phyloP scores from a whole-genome alignment of 108 stramenopile species.

The Pelagomonas calceolata region DNA sequence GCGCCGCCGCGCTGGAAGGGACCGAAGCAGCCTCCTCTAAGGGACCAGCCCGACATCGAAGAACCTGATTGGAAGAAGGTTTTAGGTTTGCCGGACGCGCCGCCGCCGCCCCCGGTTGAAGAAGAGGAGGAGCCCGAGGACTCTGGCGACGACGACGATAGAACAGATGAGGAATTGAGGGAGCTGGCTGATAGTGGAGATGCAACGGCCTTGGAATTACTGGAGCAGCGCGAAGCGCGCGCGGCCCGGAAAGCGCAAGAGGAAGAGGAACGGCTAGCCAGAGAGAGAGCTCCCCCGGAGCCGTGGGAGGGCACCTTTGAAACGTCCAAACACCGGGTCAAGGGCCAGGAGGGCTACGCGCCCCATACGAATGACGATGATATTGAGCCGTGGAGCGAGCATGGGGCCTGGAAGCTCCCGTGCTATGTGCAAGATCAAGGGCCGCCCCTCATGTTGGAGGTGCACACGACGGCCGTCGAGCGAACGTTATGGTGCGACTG shows the following conservation, averaged over 20 bases:
- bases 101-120: not conserved
- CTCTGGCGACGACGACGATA: not conserved
- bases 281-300: not conserved
- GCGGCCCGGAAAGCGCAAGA: not conserved
- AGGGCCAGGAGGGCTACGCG: no score
- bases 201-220: no score
- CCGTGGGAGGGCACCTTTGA: no score
- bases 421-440: conserved; percentile 7
- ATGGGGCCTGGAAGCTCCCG: conserved; percentile 10
- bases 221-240: no score
- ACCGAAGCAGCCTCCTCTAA: not conserved
- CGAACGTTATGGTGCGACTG: conserved; percentile 17
- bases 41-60: not conserved
- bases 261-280: not conserved
- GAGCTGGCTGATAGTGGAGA: no score
- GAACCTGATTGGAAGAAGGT: not conserved
- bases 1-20: conserved; percentile 7
- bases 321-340: no score
- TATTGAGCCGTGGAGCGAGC: conserved; percentile 30
- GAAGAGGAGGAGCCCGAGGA: conserved; percentile 11
- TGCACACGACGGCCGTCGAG: conserved; percentile 25
- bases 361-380: not conserved
- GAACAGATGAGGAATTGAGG: no score
- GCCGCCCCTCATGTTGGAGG: conserved; percentile 27
- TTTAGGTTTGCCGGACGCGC: not conserved